Base-by-base conservation (phyloP, 2,329 filamentous ascomycete species). In the Grosmannia huntii region DNA sequence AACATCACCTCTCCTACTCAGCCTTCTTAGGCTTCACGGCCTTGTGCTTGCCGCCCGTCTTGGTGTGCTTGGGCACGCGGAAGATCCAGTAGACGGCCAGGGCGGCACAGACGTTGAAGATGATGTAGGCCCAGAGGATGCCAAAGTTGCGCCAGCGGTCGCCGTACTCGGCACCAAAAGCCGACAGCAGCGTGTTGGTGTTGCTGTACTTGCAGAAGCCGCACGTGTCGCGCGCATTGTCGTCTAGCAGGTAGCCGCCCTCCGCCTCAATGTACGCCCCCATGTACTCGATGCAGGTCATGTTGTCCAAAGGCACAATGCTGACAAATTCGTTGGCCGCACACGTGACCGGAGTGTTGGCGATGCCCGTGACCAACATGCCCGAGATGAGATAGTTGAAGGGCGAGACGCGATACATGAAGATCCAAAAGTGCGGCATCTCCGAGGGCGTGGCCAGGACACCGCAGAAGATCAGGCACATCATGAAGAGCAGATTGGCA, bases 401-500 rank as follows among this genome's bases (percentile, higher is more conserved):
- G 0, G 90, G 90, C 0, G 85, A 90, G 54, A 90, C 73, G 53
- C 86, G 82, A 71, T 92, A 92, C 84, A 90, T 88, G 75, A 90
- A 90, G 64, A 86, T 82, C 86, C 86, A 90, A 73, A 90, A 90
- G 0, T 81, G 76, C 0, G 86, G 86, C 1, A 90, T 74, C 0
- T 76, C 74, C 4, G 66, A 60, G 0, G 83, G 79, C 0, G 76
- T 69, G 60, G 85, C 81, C 57, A 89, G 71, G 4, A 89, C 85
- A 66, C 64, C 77, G 64, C 78, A 81, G 73, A 86, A 86, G 58
- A 82, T 75, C 44, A 83, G 71, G 61, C 75, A 78, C 67, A 86
- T 75, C 28, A 80, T 75, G 60, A 81, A 77, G 19, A 85, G 66
- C 31, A 87, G 67, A 7, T 81, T 82, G 56, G 82, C 82, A 21